Base-by-base conservation (phyloP, 208 protist genomes). In the Leishmania guyanensis region DNA sequence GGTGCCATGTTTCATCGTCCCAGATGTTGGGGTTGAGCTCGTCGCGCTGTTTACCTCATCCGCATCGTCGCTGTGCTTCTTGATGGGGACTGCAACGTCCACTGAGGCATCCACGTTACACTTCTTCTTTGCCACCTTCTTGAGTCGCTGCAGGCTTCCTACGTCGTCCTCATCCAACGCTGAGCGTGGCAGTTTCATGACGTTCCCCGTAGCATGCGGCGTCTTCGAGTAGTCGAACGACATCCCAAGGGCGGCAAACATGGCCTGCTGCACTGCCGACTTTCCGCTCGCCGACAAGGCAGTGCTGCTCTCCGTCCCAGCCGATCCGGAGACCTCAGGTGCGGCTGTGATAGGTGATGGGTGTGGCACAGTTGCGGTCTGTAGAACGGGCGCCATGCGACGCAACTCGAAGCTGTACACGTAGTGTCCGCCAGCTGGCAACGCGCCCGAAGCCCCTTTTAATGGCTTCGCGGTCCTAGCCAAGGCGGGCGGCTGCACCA, bases 401-500 rank as follows among this genome's bases (percentile, higher is more conserved):
- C 94, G 91, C n/a, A 97, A 87, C 77, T 97, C 94, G 74, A 97
- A 97, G 80, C 92, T 96, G 86, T 97, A 97, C 43, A 94, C 90
- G 43, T 83, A 87, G 60, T 82, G 70, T 0, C 69, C 79, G 0
- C 33, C 16, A 17, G 43, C 69, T 10, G 71, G 71, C 16, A 43
- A n/a, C 9, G 43, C 58, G 16, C 64, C 75, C 5, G 51, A 26
- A 1, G 66, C 48, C 10, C 20, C 50, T 5, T n/a, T 56, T 8
- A 46, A 5, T 1, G 8, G 14, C n/a, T 66, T 29, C 0, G 48
- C 51, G 5, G 56, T n/a, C 1, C 39, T 60, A 3, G 71, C 66
- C 0, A 46, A 77, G 10, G 76, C 50, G 1, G 75, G 8, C 39
- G 10, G 53, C 46, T 77, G 81, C 46, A 53, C 75, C 3, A 69